These are phyloP conservation scores for Geranium brycei DNA, from an alignment of 345 rosid species.

Conservation along the genomic window DNA sequence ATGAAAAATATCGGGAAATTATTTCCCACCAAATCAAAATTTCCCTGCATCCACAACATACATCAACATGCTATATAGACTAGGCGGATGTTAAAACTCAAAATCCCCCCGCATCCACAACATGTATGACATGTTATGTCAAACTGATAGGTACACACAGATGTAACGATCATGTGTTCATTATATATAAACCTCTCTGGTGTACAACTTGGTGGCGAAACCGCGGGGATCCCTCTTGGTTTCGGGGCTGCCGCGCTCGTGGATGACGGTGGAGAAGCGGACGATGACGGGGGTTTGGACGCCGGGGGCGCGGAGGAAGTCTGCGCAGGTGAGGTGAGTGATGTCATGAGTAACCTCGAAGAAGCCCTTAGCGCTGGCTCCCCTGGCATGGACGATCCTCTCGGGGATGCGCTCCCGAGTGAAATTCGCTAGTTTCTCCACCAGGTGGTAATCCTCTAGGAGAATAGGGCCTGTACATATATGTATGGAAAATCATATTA, in stretches of 20 bases:
- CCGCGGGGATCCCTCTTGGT: constrained; percentile 87
- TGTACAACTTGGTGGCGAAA: constrained; percentile 84
- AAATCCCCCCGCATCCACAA: too few species aligned
- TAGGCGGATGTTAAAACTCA: too few species aligned
- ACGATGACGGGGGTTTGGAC: constrained; percentile 84
- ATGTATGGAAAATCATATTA: too few species aligned
- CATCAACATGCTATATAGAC: neutral
- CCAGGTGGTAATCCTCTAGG: constrained; percentile 78
- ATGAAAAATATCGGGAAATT: constrained; percentile 92
- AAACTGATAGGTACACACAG: neutral
- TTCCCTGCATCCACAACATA: constrained; percentile 43
- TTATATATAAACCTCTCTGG: constrained; percentile 45
- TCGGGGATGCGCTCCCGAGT: constrained; percentile 86
- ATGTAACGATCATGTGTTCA: too few species aligned
- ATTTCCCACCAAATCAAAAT: constrained; percentile 97
- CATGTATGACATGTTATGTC: too few species aligned
- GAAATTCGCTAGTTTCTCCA: constrained; percentile 77
- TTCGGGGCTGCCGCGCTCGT: constrained; percentile 93
- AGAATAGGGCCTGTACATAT: constrained; percentile 57
- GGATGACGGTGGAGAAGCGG: constrained; percentile 87
- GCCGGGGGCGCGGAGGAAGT: constrained; percentile 80
- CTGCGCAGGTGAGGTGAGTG: constrained; percentile 61
- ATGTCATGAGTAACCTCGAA: constrained; percentile 86
- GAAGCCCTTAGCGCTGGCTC: constrained; percentile 94
- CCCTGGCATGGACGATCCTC: constrained; percentile 90